Conservation (phyloP, 768 basidiomycete species). For the Suillus variegatus region DNA sequence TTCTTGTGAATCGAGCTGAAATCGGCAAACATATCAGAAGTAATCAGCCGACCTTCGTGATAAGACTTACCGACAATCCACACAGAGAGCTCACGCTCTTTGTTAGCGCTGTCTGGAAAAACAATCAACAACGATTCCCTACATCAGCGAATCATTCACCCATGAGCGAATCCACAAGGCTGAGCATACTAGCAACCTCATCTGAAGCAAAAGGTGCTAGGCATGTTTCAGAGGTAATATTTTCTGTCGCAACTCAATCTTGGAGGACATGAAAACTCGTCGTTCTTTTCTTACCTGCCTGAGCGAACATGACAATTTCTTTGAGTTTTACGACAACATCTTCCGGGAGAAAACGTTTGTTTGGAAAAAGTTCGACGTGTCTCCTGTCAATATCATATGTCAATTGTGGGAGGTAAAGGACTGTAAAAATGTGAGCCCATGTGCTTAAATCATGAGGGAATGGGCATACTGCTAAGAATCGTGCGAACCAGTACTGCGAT, state of each 20-base stretch:
- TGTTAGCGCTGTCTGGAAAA: background rate
- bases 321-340: constrained; percentile 9
- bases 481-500: background rate
- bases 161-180: constrained; percentile 4
- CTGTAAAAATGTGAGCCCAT: background rate
- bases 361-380: constrained; percentile 12
- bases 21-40: background rate
- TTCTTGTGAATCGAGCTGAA: constrained; percentile 10
- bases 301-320: constrained; percentile 9
- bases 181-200: constrained; percentile 9
- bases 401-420: background rate
- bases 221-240: constrained; percentile 6
- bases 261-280: background rate
- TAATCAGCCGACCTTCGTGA: background rate
- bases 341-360: constrained; percentile 21
- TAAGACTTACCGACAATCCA: background rate
- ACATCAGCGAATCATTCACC: background rate
- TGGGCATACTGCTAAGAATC: background rate
- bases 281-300: constrained; percentile 2
- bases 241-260: background rate
- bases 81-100: background rate
- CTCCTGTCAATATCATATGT: background rate
- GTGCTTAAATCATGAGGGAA: background rate
- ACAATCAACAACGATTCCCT: background rate
- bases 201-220: constrained; percentile 9